Conservation (phyloP, 2,329 filamentous ascomycete species). For the Neonectria hederae region DNA sequence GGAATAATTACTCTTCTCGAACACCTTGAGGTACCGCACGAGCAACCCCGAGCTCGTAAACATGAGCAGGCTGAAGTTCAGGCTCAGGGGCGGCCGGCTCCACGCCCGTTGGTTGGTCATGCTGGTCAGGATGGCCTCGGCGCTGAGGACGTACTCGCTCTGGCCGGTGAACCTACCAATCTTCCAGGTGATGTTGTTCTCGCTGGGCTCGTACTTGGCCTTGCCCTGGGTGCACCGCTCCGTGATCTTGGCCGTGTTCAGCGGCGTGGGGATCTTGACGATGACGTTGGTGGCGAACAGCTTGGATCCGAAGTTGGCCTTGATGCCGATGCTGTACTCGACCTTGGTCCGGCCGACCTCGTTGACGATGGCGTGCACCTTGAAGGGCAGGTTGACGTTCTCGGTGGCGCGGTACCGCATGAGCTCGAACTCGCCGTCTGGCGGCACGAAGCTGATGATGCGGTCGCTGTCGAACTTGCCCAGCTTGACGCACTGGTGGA, state of each 20-base stretch:
- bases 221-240: conserved; percentile 95
- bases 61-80: conserved; percentile 96
- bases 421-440: conserved; percentile 96
- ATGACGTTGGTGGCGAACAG: conserved; percentile 97
- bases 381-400: conserved; percentile 98
- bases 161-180: conserved; percentile 99
- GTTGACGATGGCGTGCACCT: conserved; percentile 98
- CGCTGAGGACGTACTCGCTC: conserved; percentile 93
- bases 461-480: conserved; percentile 96
- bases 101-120: conserved; percentile 99
- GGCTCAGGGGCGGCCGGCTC: conserved; percentile 89
- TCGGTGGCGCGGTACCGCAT: conserved; percentile 99
- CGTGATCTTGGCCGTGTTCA: conserved; percentile 94
- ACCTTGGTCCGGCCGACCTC: conserved; percentile 97
- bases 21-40: conserved; percentile 96
- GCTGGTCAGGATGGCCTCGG: conserved; percentile 90
- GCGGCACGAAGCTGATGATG: conserved; percentile 96
- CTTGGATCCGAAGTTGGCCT: conserved; percentile 95
- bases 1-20: conserved; percentile 99
- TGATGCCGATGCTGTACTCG: conserved; percentile 97
- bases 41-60: conserved; percentile 94
- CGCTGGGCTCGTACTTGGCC: conserved; percentile 97
- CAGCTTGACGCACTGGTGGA: conserved; percentile 98
- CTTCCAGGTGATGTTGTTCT: conserved; percentile 99
- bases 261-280: conserved; percentile 90